Evolutionary conservation across 257 asterid genomes (phyloP), one percentile per base, ranked within the genome.

Genomic region (Solanum clarkiae): DNA sequence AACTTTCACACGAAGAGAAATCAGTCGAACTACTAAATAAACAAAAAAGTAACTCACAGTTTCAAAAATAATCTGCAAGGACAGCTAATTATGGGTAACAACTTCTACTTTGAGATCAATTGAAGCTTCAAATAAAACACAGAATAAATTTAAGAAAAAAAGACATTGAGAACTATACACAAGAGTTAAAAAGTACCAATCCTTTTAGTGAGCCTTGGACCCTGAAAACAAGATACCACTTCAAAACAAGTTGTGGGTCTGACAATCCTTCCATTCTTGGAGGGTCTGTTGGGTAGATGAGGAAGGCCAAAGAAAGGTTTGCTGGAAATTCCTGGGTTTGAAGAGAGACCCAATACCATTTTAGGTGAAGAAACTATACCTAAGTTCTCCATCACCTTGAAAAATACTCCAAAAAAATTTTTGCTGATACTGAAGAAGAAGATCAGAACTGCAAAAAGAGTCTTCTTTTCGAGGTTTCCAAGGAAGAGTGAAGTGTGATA

Each of bases 301-400:
- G 93, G 92, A 84, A 92, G 90, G 86, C 94, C 93, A 85, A 92
- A 68, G 53, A 92, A 91, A 72, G 93, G 94, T 83, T 87, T 93
- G 86, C 65, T 63, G 63, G 91, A 88, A 86, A 92, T 62, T 63
- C 80, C 86, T 57, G 92, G 94, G 87, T 89, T 92, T 65, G 91
- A 90, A 36, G 92, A 88, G 44, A 91, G 65, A 68, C 98, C 97
- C 81, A 94, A 75, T 16, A 92, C 91, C 84, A 91, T 84, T 90
- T 93, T 93, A 56, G 97, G 93, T 18, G 98, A 93, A 81, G 94
- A 94, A 84, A 90, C 92, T 32, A 94, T 80, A 86, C 93, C 87
- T 54, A 92, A 84, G 84, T 85, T 94, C 89, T 95, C 97, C 98
- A 95, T 95, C 60, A 47, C 60, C 81, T 22, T 22, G 11, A 47